A percentile compares a stretch with the other conserved stretches of the same genome.
Conservation (phyloP, 2,329 filamentous ascomycete genomes). For the Xylogone sp. region DNA sequence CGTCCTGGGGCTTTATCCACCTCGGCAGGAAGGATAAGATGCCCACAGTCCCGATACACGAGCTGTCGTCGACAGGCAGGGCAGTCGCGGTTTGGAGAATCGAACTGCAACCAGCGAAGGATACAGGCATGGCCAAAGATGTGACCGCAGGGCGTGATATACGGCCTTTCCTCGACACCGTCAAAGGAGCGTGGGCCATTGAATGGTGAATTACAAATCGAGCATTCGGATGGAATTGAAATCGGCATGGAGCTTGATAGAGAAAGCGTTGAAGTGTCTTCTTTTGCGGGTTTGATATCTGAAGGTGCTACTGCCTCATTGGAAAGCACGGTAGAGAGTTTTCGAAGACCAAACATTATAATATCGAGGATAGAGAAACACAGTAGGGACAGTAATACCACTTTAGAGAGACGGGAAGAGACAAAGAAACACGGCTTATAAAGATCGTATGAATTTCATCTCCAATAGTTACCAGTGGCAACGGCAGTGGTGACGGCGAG, state of each 20-base stretch:
- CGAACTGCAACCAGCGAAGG: conserved; percentile 18
- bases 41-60: conserved; percentile 20
- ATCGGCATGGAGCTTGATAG: not conserved
- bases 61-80: conserved; percentile 21
- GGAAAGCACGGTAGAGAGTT: not conserved
- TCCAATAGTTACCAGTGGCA: not conserved
- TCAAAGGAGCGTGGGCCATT: conserved; percentile 3
- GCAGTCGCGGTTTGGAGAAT: conserved; percentile 19
- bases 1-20: conserved; percentile 3
- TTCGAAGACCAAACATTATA: not conserved
- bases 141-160: conserved; percentile 21
- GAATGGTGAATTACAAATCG: not conserved
- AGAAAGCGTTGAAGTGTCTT: not conserved
- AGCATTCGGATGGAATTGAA: not conserved
- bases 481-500: not conserved
- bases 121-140: conserved; percentile 23
- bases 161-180: conserved; percentile 12
- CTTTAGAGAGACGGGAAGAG: no score
- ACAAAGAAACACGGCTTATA: no score
- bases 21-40: conserved; percentile 13
- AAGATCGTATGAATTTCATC: not conserved
- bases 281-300: not conserved
- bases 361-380: not conserved
- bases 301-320: not conserved
- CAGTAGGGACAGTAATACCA: not conserved